Conservation (phyloP, 176 grass and related monocot species). For the Cenchrus purpureus region DNA sequence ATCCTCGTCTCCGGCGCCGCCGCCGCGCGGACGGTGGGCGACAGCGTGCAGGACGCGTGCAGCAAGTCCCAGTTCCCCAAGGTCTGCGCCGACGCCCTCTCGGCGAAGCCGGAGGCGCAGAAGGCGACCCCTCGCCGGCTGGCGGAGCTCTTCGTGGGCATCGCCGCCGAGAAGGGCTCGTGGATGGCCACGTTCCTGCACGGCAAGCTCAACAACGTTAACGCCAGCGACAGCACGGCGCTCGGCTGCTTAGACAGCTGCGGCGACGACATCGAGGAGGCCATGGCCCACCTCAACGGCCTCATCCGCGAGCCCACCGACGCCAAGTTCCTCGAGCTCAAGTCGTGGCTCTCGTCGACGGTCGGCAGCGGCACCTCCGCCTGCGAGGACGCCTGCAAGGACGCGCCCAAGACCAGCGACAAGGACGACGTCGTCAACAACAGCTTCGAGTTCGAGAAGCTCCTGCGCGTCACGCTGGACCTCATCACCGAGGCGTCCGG, state of each 20-base stretch:
- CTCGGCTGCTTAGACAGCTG: conserved; percentile 52
- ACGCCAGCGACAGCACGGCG: neutral
- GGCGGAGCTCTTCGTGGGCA: conserved; percentile 52
- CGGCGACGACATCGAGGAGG: conserved; percentile 57
- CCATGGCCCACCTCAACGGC: conserved; percentile 47
- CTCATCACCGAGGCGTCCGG: conserved; percentile 46
- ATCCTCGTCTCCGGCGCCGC: neutral
- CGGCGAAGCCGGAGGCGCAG: conserved; percentile 29
- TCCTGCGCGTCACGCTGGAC: conserved; percentile 48
- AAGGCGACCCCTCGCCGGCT: conserved; percentile 39
- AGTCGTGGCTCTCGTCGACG: conserved; percentile 49
- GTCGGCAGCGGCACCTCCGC: conserved; percentile 35
- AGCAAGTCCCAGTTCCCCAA: conserved; percentile 52
- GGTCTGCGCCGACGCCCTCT: conserved; percentile 26
- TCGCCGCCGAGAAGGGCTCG: conserved; percentile 33
- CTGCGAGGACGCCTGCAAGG: conserved; percentile 54
- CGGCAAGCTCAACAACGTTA: neutral
- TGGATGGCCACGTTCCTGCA: conserved; percentile 42
- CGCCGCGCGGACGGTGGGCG: neutral
- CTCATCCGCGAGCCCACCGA: conserved; percentile 42
- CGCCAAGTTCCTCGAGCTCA: conserved; percentile 56
- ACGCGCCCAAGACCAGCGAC: conserved; percentile 22
- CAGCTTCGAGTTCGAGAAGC: conserved; percentile 57
- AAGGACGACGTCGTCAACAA: conserved; percentile 38
- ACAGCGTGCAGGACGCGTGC: conserved; percentile 48